Evolutionary conservation across 164 flowering plant genomes (phyloP).

Genomic region (Buxus sempervirens): DNA sequence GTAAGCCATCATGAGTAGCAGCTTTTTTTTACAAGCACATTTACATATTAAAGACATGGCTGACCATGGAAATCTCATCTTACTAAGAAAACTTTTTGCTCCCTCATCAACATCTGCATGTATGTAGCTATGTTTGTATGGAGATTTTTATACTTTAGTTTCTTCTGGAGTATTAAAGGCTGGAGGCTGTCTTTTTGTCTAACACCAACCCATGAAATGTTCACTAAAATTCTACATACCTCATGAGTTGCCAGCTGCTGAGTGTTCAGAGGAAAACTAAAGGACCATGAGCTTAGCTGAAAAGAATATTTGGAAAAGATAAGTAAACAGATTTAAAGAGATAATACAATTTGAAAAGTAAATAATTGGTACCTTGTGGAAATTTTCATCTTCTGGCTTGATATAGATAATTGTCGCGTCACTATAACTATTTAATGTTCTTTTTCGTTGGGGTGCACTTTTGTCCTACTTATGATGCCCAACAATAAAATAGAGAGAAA

Average conservation of each 20-base stretch:
- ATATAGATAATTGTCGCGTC: constrained; percentile 52
- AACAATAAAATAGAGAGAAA: too few species aligned
- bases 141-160: too few species aligned
- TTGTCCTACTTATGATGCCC: constrained; percentile 33
- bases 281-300: constrained; percentile 84
- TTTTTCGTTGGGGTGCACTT: constrained; percentile 29
- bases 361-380: constrained; percentile 52
- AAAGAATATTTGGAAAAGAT: constrained; percentile 6
- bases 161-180: neutral
- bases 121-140: too few species aligned
- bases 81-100: too few species aligned
- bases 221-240: constrained; percentile 34
- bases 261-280: constrained; percentile 48
- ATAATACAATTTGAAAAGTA: neutral
- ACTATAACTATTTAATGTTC: constrained; percentile 11
- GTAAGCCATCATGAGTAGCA: too few species aligned
- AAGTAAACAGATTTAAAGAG: neutral
- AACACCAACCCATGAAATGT: neutral
- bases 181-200: too few species aligned
- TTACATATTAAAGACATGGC: too few species aligned
- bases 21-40: too few species aligned
- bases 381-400: constrained; percentile 92
- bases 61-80: too few species aligned
- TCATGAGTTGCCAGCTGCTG: constrained; percentile 44
- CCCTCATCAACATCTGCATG: too few species aligned